Evolutionary conservation across 1,284 basidiomycete species (phyloP).

Genomic region (Pisolithus thermaeus): DNA sequence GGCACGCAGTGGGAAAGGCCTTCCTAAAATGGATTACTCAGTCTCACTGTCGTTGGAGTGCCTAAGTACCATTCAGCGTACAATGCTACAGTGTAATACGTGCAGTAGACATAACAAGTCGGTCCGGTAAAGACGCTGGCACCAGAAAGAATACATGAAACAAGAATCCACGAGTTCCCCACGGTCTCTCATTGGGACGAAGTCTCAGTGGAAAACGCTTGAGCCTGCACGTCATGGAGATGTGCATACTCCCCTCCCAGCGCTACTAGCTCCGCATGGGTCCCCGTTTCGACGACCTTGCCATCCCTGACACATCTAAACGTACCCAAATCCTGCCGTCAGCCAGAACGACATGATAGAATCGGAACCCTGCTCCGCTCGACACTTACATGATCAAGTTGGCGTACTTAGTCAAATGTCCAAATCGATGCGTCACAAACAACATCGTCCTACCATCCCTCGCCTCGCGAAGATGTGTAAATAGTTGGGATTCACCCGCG

Average conservation of each 20-base stretch:
- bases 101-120: no score
- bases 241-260: constrained; percentile 47
- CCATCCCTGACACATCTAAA: constrained; percentile 58
- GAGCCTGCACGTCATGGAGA: constrained; percentile 51
- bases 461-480: constrained; percentile 43
- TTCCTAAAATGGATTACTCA: no score
- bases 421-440: constrained; percentile 66
- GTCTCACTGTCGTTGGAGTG: no score
- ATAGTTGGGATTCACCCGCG: constrained; percentile 44
- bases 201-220: constrained; percentile 34
- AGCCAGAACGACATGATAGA: no score
- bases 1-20: no score
- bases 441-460: constrained; percentile 59
- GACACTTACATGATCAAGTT: constrained; percentile 51
- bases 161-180: no score
- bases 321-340: no score
- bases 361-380: neutral
- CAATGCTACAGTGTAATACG: no score
- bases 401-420: constrained; percentile 57
- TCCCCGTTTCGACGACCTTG: constrained; percentile 45
- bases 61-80: no score
- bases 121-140: no score
- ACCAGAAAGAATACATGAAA: no score
- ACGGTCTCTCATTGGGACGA: no score
- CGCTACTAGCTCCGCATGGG: constrained; percentile 44